Conservation (phyloP, 345 rosid species). For the Arabidopsis thaliana region DNA sequence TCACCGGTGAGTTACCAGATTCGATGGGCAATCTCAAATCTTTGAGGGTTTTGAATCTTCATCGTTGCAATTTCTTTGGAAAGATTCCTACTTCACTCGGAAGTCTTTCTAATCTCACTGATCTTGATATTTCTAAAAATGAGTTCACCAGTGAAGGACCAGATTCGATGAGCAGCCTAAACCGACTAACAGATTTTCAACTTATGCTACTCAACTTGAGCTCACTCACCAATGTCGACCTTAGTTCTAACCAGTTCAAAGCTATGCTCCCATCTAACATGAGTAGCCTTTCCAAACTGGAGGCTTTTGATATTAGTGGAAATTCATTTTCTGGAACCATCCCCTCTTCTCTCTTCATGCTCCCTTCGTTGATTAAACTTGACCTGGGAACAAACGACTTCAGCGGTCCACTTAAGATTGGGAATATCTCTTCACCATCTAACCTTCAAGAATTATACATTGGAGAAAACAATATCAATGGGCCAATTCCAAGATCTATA, state of each 20-base stretch:
- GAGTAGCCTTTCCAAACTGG: slow-evolving; percentile 28
- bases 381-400: not conserved
- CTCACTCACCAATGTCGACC: not conserved
- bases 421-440: slow-evolving; percentile 2
- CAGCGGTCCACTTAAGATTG: slow-evolving; percentile 19
- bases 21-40: no score
- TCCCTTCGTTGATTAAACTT: not conserved
- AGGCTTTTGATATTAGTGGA: not conserved
- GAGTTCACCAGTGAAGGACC: slow-evolving; percentile 38
- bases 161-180: not conserved
- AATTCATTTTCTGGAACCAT: slow-evolving; percentile 4
- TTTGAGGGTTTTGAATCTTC: no score
- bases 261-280: slow-evolving; percentile 36
- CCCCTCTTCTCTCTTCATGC: slow-evolving; percentile 21
- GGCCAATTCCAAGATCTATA: slow-evolving; percentile 31
- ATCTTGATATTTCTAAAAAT: slow-evolving; percentile 40
- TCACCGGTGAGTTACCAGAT: no score
- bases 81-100: slow-evolving; percentile 34
- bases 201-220: not conserved
- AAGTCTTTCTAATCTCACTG: slow-evolving; percentile 27
- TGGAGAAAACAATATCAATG: slow-evolving; percentile 39
- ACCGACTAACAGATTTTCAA: not conserved
- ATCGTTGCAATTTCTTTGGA: slow-evolving; percentile 27
- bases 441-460: accelerated
- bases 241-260: slow-evolving; percentile 16